Conservation (phyloP, 176 grass and related monocot species). For the Oryza glumipatula region DNA sequence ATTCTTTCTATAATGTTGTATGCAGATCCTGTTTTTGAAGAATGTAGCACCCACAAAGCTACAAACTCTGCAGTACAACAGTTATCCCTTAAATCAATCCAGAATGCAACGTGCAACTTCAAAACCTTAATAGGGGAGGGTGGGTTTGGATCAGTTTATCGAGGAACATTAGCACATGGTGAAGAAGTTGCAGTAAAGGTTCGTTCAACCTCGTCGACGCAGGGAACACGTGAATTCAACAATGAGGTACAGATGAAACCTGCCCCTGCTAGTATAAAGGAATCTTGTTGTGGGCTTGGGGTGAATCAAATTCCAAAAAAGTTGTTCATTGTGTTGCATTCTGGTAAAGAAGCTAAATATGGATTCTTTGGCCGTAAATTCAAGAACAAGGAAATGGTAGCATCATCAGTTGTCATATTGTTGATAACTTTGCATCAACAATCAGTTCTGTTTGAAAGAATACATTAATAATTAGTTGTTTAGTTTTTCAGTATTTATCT, state of each 20-base stretch:
- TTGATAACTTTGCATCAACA: slow-evolving; percentile 14
- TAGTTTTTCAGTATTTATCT: slow-evolving; percentile 13
- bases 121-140: slow-evolving; percentile 77
- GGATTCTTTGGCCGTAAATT: background rate
- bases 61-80: slow-evolving; percentile 60
- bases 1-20: slow-evolving; percentile 27
- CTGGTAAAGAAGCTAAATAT: background rate
- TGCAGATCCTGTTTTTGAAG: slow-evolving; percentile 72
- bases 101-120: slow-evolving; percentile 59
- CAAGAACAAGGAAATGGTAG: background rate
- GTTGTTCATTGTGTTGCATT: background rate
- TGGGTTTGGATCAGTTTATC: slow-evolving; percentile 81
- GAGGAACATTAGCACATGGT: slow-evolving; percentile 64
- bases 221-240: slow-evolving; percentile 78
- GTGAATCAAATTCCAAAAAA: slow-evolving; percentile 10
- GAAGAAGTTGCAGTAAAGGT: slow-evolving; percentile 81
- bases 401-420: background rate
- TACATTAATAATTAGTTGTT: slow-evolving; percentile 7
- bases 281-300: background rate
- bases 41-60: slow-evolving; percentile 43
- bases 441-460: background rate
- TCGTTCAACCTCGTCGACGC: slow-evolving; percentile 63
- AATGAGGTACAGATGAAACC: slow-evolving; percentile 57
- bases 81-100: slow-evolving; percentile 62
- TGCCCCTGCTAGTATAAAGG: slow-evolving; percentile 14